Conservation (phyloP, 1,284 basidiomycete species). For the Cryptococcus jaspeensis region DNA sequence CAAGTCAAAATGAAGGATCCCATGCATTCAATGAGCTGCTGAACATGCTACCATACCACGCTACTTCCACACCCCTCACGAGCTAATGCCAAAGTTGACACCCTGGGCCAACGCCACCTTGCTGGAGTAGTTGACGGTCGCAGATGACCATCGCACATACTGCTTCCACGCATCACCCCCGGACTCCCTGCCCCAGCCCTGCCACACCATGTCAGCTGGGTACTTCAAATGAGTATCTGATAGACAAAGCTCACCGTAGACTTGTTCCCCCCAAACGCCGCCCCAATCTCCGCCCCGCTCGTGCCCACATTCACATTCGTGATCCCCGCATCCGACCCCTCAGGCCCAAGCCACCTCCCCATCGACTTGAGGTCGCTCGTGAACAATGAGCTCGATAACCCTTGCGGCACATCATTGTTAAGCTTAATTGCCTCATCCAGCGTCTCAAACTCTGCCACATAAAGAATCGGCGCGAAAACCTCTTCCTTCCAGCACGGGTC, state of each 20-base stretch:
- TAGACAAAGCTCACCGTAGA: conserved; percentile 34
- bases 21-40: too few species aligned
- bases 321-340: conserved; percentile 83
- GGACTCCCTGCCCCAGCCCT: conserved; percentile 86
- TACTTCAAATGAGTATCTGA: too few species aligned
- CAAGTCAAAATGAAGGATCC: too few species aligned
- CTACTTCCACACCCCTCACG: neutral
- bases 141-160: conserved; percentile 55
- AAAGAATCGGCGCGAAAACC: conserved; percentile 59
- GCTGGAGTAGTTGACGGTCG: conserved; percentile 90
- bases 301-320: conserved; percentile 86
- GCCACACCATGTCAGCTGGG: neutral
- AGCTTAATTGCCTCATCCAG: conserved; percentile 85
- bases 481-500: conserved; percentile 48
- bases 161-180: conserved; percentile 97
- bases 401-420: conserved; percentile 90
- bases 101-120: conserved; percentile 87
- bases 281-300: conserved; percentile 89
- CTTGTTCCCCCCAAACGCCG: conserved; percentile 74
- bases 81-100: conserved; percentile 64
- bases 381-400: conserved; percentile 69
- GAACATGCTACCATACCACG: too few species aligned
- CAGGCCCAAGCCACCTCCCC: conserved; percentile 87
- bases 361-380: conserved; percentile 77
- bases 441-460: conserved; percentile 83